phyloP scores from a whole-genome alignment of 1,139 yeast species.

The Sugiyamaella neomexicana region DNA sequence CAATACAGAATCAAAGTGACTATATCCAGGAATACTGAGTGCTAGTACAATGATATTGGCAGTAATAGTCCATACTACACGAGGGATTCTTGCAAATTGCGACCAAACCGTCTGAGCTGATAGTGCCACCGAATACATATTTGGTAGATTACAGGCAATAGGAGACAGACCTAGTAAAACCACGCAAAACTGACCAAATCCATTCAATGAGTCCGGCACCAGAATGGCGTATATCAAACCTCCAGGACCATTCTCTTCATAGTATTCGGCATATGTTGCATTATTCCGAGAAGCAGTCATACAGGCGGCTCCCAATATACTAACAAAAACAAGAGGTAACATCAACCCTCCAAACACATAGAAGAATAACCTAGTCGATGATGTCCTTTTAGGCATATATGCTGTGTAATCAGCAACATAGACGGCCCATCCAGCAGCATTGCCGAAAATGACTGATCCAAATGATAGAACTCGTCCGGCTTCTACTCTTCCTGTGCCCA shows the following conservation, averaged over 20 bases:
- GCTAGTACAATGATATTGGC: conserved; percentile 56
- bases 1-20: conserved; percentile 54
- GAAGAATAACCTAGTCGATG: conserved; percentile 58
- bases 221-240: conserved; percentile 78
- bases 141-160: conserved; percentile 86
- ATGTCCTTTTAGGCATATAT: conserved; percentile 68
- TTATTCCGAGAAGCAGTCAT: conserved; percentile 58
- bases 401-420: conserved; percentile 91
- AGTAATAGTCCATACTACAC: conserved; percentile 61
- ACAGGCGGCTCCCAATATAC: conserved; percentile 85
- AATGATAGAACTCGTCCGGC: conserved; percentile 81
- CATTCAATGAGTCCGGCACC: conserved; percentile 75
- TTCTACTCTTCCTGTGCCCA: conserved; percentile 46
- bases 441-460: conserved; percentile 84
- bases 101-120: conserved; percentile 69
- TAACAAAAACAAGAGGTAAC: conserved; percentile 67
- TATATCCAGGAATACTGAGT: conserved; percentile 22
- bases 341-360: conserved; percentile 63
- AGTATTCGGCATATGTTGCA: conserved; percentile 51
- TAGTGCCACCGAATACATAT: conserved; percentile 83
- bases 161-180: conserved; percentile 81
- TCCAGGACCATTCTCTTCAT: conserved; percentile 64
- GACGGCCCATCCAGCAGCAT: conserved; percentile 94
- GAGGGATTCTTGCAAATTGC: conserved; percentile 62
- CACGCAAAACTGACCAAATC: conserved; percentile 86